Conservation (phyloP, 108 stramenopile genomes). For the Fragilariopsis cylindrus region DNA sequence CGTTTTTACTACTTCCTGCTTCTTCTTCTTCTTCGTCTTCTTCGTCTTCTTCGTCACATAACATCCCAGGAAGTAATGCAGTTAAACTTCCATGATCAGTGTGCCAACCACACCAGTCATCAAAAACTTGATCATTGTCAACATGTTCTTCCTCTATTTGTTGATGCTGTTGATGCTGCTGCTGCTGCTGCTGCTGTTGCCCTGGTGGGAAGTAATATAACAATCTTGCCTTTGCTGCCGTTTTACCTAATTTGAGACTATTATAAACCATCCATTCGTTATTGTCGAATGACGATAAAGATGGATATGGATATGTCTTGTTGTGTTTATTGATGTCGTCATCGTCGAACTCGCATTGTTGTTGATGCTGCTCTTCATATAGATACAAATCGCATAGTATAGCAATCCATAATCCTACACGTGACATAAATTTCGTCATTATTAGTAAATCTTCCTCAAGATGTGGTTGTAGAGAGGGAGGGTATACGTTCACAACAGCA, state of each 20-base stretch:
- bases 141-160: neutral
- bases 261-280: conserved; percentile 8
- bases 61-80: conserved; percentile 82
- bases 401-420: conserved; percentile 79
- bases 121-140: conserved; percentile 9
- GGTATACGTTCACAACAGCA: conserved; percentile 76
- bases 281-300: neutral
- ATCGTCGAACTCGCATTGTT: neutral
- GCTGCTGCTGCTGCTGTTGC: neutral
- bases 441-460: conserved; percentile 79
- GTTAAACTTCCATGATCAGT: conserved; percentile 86
- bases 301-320: neutral
- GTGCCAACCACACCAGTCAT: conserved; percentile 94
- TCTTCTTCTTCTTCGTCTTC: conserved; percentile 36
- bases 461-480: conserved; percentile 58
- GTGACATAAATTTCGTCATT: conserved; percentile 68
- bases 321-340: neutral
- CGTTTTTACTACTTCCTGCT: conserved; percentile 48
- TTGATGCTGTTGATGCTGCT: conserved; percentile 1
- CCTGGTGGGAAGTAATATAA: conserved; percentile 88
- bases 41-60: conserved; percentile 36
- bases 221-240: conserved; percentile 82
- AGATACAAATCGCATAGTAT: conserved; percentile 41
- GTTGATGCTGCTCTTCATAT: neutral
- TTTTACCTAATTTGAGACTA: conserved; percentile 4